phyloP scores from a whole-genome alignment of 106 monocot genomes.

The Dendrobium chrysotoxum region DNA sequence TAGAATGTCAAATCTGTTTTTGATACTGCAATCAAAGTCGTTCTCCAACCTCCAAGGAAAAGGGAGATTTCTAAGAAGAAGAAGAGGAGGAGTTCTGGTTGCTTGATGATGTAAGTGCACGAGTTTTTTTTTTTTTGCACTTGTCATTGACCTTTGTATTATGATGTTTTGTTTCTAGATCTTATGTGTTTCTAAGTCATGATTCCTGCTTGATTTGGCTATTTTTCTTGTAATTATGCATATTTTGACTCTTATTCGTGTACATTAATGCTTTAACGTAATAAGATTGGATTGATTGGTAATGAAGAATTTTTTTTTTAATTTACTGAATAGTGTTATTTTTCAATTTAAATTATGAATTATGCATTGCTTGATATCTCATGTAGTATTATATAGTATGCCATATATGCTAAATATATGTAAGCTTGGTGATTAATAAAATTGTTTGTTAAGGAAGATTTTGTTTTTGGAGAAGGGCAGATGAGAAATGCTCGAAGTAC shows the following conservation, averaged over 20 bases:
- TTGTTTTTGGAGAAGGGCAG: no score
- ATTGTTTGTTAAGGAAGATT: no score
- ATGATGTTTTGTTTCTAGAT: background rate
- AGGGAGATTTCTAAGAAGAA: constrained; percentile 68
- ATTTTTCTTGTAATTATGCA: background rate
- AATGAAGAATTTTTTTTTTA: background rate
- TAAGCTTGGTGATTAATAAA: background rate
- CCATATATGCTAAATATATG: background rate
- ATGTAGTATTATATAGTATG: no score
- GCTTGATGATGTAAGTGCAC: constrained; percentile 49
- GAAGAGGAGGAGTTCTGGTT: constrained; percentile 39
- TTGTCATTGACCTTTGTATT: background rate
- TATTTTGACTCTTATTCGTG: background rate
- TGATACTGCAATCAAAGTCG: constrained; percentile 86
- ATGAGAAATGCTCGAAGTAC: no score
- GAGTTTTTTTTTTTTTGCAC: background rate
- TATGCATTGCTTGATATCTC: no score
- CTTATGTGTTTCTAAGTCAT: background rate
- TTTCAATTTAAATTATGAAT: no score
- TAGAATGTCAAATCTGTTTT: constrained; percentile 92
- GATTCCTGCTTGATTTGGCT: background rate
- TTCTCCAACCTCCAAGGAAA: constrained; percentile 81
- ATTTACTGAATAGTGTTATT: no score
- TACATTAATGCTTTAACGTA: background rate
- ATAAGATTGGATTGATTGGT: background rate